These are phyloP conservation scores for Phytopythium litorale DNA, from an alignment of 352 stramenopile species.

Conservation along the genomic window DNA sequence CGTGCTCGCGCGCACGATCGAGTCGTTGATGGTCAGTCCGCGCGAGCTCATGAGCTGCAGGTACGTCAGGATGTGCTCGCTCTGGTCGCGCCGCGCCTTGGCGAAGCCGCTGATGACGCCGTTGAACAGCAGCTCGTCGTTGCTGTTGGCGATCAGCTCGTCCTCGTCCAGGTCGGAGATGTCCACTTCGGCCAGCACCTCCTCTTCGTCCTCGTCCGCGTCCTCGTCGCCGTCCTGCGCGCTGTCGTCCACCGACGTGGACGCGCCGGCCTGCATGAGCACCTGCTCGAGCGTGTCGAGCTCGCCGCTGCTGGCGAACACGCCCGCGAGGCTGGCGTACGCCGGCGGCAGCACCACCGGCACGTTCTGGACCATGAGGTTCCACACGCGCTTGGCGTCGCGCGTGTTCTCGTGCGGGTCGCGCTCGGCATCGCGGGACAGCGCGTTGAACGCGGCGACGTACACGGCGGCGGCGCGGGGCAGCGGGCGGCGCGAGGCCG, in stretches of 20 bases:
- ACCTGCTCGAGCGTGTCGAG: slow-evolving; percentile 62
- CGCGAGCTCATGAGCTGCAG: slow-evolving; percentile 46
- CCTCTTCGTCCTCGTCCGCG: slow-evolving; percentile 17
- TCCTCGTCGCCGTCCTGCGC: slow-evolving; percentile 24
- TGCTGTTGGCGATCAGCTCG: slow-evolving; percentile 57
- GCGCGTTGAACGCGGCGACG: slow-evolving; percentile 77
- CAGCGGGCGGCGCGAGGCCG: slow-evolving; percentile 16
- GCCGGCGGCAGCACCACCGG: slow-evolving; percentile 61
- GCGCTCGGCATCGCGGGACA: slow-evolving; percentile 62
- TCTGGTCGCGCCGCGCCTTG: slow-evolving; percentile 72
- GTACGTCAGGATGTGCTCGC: slow-evolving; percentile 56
- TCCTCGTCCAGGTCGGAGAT: slow-evolving; percentile 28
- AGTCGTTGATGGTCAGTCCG: slow-evolving; percentile 63
- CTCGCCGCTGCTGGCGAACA: slow-evolving; percentile 75
- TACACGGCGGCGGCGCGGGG: slow-evolving; percentile 57
- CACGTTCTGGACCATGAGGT: slow-evolving; percentile 66
- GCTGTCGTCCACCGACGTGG: slow-evolving; percentile 15
- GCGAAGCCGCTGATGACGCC: slow-evolving; percentile 78
- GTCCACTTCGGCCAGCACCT: slow-evolving; percentile 12
- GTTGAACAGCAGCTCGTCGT: slow-evolving; percentile 63
- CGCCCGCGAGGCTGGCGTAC: slow-evolving; percentile 78
- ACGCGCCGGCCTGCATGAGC: slow-evolving; percentile 44
- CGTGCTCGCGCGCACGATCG: slow-evolving; percentile 65
- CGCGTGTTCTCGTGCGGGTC: slow-evolving; percentile 60
- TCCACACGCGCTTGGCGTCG: slow-evolving; percentile 72